Evolutionary conservation across 1,284 basidiomycete species (phyloP).

Genomic region (Termitomyces sp.): DNA sequence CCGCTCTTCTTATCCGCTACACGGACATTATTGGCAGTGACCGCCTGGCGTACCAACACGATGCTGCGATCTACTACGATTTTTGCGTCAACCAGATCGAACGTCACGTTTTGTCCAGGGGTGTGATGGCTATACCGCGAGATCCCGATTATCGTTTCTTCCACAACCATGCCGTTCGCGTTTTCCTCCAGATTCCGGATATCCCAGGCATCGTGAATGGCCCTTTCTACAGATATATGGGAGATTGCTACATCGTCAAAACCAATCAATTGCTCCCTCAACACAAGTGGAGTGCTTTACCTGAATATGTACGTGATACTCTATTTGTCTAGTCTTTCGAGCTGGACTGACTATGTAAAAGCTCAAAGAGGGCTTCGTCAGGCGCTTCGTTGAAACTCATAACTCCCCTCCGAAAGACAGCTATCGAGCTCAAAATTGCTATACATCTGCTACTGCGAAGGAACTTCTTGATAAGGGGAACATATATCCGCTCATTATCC

Average conservation of each 20-base stretch:
- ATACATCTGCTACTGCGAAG: slow-evolving; percentile 2
- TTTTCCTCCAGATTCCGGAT: slow-evolving; percentile 11
- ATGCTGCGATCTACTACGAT: slow-evolving; percentile 15
- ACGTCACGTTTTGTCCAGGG: slow-evolving; percentile 3
- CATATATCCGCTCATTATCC: slow-evolving; percentile 8
- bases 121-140: slow-evolving; percentile 3
- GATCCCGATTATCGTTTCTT: slow-evolving; percentile 5
- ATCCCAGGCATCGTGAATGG: slow-evolving; percentile 5
- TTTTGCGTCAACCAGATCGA: slow-evolving; percentile 3
- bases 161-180: slow-evolving; percentile 14
- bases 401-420: slow-evolving; percentile 2
- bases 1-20: slow-evolving; percentile 11
- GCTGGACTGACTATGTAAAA: background rate
- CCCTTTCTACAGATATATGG: slow-evolving; percentile 13
- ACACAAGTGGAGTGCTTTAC: slow-evolving; percentile 7
- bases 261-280: slow-evolving; percentile 8
- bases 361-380: slow-evolving; percentile 13
- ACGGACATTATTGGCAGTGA: slow-evolving; percentile 12
- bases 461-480: slow-evolving; percentile 10
- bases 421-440: slow-evolving; percentile 5
- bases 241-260: slow-evolving; percentile 16
- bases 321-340: background rate
- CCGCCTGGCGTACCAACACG: slow-evolving; percentile 3
- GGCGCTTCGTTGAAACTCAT: slow-evolving; percentile 8
- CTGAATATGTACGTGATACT: slow-evolving; percentile 9